Conservation (phyloP, 257 asterid species). For the Solanum corneliomulleri region DNA sequence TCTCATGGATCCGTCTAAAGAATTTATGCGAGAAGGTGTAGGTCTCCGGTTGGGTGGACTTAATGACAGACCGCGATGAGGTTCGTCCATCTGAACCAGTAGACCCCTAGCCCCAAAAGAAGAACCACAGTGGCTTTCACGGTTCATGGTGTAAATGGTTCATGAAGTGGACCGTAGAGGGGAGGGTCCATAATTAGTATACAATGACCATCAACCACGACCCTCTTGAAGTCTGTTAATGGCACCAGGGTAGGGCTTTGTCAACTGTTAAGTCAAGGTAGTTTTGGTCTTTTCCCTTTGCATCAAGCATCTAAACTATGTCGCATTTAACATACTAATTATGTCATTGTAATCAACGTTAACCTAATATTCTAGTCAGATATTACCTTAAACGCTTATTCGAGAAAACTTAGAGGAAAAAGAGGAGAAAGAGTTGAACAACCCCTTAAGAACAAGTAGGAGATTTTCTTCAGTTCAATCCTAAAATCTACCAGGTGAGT, state of each 20-base stretch:
- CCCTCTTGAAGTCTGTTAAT: too few relatives aligned
- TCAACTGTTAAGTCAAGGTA: neutral
- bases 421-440: too few relatives aligned
- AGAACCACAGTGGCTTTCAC: neutral
- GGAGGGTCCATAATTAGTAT: neutral
- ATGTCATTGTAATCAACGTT: too few relatives aligned
- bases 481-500: neutral
- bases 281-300: neutral
- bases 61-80: neutral
- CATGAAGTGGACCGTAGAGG: neutral
- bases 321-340: too few relatives aligned
- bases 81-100: neutral
- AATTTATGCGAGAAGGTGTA: too few relatives aligned
- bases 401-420: neutral
- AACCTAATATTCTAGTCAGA: too few relatives aligned
- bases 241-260: too few relatives aligned
- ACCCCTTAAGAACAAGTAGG: neutral
- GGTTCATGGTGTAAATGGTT: neutral
- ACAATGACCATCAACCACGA: too few relatives aligned
- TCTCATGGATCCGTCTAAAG: too few relatives aligned
- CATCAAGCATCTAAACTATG: neutral
- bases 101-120: neutral
- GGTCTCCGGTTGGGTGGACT: neutral
- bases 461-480: too few relatives aligned
- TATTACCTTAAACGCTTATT: neutral